Conservation (phyloP, 805 yeast genomes). For the Wickerhamiella lipophila region DNA sequence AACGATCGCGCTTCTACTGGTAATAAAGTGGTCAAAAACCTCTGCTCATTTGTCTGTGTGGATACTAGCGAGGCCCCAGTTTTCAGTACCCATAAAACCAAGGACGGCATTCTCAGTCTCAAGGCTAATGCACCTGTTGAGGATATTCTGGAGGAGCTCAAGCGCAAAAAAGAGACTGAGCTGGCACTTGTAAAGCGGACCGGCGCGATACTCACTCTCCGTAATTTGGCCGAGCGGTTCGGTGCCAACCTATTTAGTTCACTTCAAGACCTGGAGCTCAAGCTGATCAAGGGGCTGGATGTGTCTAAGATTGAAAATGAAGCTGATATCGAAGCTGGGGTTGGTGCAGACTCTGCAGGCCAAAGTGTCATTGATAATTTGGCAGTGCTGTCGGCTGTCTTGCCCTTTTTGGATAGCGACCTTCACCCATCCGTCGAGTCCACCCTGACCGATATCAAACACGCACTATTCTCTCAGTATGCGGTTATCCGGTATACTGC, state of each 20-base stretch:
- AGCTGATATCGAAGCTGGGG: constrained; percentile 19
- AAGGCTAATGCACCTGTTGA: constrained; percentile 38
- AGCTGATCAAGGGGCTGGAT: background rate
- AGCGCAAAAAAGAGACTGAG: constrained; percentile 41
- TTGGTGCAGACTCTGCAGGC: constrained; percentile 30
- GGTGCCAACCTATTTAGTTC: constrained; percentile 42
- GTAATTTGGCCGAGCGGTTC: constrained; percentile 42
- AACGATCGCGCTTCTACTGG: constrained; percentile 59
- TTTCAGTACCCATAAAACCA: constrained; percentile 50
- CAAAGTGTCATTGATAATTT: constrained; percentile 76
- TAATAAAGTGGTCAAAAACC: constrained; percentile 77
- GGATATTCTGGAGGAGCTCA: constrained; percentile 39
- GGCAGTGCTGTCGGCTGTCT: constrained; percentile 64
- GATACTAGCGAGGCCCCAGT: constrained; percentile 96
- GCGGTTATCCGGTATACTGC: constrained; percentile 84
- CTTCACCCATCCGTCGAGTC: constrained; percentile 35
- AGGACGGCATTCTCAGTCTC: constrained; percentile 51
- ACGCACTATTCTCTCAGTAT: constrained; percentile 49
- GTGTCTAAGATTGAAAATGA: background rate
- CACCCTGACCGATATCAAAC: constrained; percentile 38
- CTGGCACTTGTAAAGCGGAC: constrained; percentile 63
- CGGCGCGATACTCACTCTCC: constrained; percentile 68
- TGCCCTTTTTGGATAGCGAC: constrained; percentile 43
- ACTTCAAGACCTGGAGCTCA: constrained; percentile 44
- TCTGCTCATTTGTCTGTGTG: constrained; percentile 87